Base-by-base conservation (phyloP, 1,284 basidiomycete genomes). In the Heterobasidion parviporum region DNA sequence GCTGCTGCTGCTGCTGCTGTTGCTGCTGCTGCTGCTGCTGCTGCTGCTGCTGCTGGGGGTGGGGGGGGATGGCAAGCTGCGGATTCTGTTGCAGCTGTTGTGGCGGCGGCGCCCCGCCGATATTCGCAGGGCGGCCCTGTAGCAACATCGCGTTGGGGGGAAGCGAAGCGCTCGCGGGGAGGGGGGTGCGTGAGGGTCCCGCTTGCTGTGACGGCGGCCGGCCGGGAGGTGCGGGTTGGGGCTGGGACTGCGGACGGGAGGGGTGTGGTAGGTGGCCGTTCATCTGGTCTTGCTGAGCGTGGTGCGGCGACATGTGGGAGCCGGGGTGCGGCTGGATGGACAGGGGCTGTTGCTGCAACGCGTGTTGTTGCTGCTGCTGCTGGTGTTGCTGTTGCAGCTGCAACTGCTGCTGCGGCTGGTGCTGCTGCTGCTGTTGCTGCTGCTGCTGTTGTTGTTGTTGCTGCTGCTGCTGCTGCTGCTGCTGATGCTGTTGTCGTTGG, bases 181-280 rank as follows among this genome's bases (percentile, higher is more conserved):
- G 72, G n/a, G 72, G 72, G 16, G 74, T 73, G 41, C 66, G 68
- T 26, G 71, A 70, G 54, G 62, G 67, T 36, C 57, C 52, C 46
- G 56, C 36, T 44, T 58, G 61, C 56, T 62, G 64, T 36, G 64
- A 58, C 15, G 63, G 63, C 7, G 61, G 51, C 36, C 61, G 61
- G 10, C 54, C 52, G n/a, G 61, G 62, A 18, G 57, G 56, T 16
- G 61, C 61, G 14, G 60, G 62, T 48, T 65, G 65, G 33, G 59
- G 61, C 52, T 63, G 63, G 26, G 62, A 67, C 44, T 66, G 69
- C 12, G 64, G 59, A 14, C 63, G 60, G 2, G 65, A 57, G 12
- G 63, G 56, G 36, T 65, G 65, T 16, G 62, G 52, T 16, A 62
- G 55, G 15, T 67, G 66, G 52, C 61, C 56, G 59, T 61, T 53